Conservation (phyloP, 2,329 filamentous ascomycete genomes). For the Aureobasidium sp. region DNA sequence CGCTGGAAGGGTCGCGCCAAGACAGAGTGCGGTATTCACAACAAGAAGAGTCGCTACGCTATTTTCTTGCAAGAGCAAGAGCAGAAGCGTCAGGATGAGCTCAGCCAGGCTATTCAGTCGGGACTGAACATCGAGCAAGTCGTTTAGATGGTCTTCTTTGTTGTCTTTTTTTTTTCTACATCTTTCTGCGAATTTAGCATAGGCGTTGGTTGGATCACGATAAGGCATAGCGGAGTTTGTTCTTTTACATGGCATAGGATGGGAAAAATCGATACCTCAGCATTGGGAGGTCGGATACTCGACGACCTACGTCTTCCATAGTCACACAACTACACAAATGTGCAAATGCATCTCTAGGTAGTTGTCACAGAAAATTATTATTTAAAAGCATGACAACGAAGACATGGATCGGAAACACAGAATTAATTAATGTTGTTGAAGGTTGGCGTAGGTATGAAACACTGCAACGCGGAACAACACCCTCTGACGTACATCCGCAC, state of each 20-base stretch:
- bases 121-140: conserved; percentile 26
- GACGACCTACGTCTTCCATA: neutral
- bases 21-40: conserved; percentile 98
- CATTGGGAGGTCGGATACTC: conserved; percentile 6
- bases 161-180: neutral
- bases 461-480: neutral
- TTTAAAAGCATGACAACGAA: neutral
- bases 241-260: conserved; percentile 3
- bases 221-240: conserved; percentile 9
- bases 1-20: conserved; percentile 95
- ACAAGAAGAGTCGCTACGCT: conserved; percentile 88
- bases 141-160: conserved; percentile 15
- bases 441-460: neutral
- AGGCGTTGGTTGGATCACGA: conserved; percentile 29
- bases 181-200: conserved; percentile 31
- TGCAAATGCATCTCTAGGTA: neutral
- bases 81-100: conserved; percentile 53
- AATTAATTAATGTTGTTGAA: neutral
- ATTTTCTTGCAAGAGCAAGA: conserved; percentile 71
- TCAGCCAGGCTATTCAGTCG: conserved; percentile 30
- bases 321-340: neutral
- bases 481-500: neutral
- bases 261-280: conserved; percentile 7
- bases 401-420: neutral
- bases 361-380: neutral